Base-by-base conservation (phyloP, 2,329 filamentous ascomycete genomes). In the Colletotrichum abscissum region DNA sequence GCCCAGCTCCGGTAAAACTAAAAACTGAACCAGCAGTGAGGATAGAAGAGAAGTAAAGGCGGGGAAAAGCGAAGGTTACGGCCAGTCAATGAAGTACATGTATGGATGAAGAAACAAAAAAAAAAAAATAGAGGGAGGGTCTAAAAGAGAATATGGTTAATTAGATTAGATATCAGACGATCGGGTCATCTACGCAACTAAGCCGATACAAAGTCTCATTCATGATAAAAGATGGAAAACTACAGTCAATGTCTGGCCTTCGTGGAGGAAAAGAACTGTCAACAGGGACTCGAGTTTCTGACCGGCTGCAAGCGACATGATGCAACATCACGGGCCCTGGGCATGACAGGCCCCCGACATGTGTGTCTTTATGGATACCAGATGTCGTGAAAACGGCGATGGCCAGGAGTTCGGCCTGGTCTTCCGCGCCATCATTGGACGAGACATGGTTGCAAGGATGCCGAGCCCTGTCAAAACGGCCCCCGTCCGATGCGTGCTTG, bases 11-110 rank as follows among this genome's bases (percentile, higher is more conserved):
- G 28, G n/a, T 35, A 26, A 3, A 8, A 9, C n/a, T 26, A 58
- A 67, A 33, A 30, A 59, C 68, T 63, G 72, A 72, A 59, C 68
- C 72, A 72, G 68, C 63, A 72, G 72, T 26, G 28, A 19, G 28
- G 22, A 33, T 54, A 57, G 28, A 11, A 65, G 14, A 26, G 26
- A 55, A 59, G 30, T 5, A 7, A 57, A 24, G 14, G 26, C 42
- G 33, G 12, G 46, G n/a, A 35, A 28, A 38, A 28, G 19, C 35
- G 49, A 62, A 26, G 12, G 57, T 49, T 9, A 54, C 42, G 54
- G 42, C 57, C 68, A 72, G n/a, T 9, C 52, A 11, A 28, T 63
- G 52, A 54, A 49, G 38, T 58, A 67, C 38, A 54, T 49, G 38
- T 58, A 67, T 46, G 24, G 24, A 55, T 14, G 57, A 59, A 63